These are phyloP conservation scores for Phytopythium ostracodes DNA, from an alignment of 352 stramenopile species.

Conservation along the genomic window DNA sequence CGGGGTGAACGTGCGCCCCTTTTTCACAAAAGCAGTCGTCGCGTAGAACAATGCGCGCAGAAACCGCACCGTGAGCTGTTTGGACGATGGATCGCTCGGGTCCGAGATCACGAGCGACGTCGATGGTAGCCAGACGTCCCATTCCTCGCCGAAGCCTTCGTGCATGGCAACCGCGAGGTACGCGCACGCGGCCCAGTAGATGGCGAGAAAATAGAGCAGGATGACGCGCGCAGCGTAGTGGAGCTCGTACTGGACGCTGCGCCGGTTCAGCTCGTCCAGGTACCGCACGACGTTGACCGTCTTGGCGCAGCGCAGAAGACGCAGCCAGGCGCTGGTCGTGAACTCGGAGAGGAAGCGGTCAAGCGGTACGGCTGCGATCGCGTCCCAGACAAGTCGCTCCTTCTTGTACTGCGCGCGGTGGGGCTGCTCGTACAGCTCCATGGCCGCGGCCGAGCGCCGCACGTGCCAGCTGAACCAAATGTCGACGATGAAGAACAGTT, in stretches of 20 bases:
- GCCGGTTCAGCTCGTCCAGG: constrained; percentile 53
- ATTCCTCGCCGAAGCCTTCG: constrained; percentile 40
- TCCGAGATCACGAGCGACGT: constrained; percentile 31
- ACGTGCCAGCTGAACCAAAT: constrained; percentile 50
- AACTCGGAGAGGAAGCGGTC: constrained; percentile 40
- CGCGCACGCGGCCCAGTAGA: constrained; percentile 56
- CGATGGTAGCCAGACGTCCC: constrained; percentile 46
- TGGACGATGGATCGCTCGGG: constrained; percentile 19
- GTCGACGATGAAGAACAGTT: constrained; percentile 41
- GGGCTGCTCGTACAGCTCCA: constrained; percentile 56
- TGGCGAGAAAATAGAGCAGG: constrained; percentile 47
- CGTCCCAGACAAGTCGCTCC: constrained; percentile 38
- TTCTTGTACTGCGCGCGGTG: constrained; percentile 31
- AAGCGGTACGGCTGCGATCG: constrained; percentile 31
- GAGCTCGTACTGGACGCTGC: constrained; percentile 45
- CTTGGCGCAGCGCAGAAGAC: constrained; percentile 41
- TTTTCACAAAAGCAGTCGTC: constrained; percentile 41
- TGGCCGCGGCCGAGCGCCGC: constrained; percentile 20
- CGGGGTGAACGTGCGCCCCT: constrained; percentile 32
- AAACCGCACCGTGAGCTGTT: constrained; percentile 28
- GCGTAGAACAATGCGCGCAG: constrained; percentile 48
- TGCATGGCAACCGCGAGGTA: constrained; percentile 40
- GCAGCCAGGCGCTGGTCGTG: constrained; percentile 20
- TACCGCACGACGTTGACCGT: constrained; percentile 49
- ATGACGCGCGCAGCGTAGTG: constrained; percentile 48